phyloP scores from a whole-genome alignment of 306 rosid species.

The Vigna trinervia region DNA sequence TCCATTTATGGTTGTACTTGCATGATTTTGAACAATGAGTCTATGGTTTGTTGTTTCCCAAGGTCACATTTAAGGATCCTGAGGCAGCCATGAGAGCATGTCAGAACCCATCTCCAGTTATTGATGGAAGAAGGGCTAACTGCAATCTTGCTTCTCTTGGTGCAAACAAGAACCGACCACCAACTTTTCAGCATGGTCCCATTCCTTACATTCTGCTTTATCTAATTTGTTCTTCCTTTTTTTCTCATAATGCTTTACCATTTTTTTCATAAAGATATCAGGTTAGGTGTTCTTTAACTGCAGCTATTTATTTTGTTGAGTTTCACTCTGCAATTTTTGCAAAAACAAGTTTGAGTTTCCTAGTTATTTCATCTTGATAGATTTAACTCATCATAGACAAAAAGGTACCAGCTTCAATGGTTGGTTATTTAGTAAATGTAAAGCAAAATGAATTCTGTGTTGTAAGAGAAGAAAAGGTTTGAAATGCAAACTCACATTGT shows the following conservation, averaged over 20 bases:
- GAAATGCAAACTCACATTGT: constrained; percentile 28
- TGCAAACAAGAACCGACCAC: constrained; percentile 73
- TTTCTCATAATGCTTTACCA: neutral
- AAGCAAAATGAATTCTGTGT: constrained; percentile 14
- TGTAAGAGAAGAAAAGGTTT: constrained; percentile 2
- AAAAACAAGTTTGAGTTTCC: neutral
- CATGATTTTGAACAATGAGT: constrained; percentile 38
- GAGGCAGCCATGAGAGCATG: constrained; percentile 93
- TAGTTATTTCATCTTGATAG: neutral
- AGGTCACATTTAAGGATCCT: constrained; percentile 97
- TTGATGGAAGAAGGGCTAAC: constrained; percentile 96
- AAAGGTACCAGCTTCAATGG: constrained; percentile 26
- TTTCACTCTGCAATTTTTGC: neutral
- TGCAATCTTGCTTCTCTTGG: constrained; percentile 98
- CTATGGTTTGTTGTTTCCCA: constrained; percentile 13
- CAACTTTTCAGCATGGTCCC: constrained; percentile 75
- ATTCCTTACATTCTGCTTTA: constrained; percentile 34
- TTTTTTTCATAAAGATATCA: neutral
- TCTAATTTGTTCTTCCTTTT: neutral
- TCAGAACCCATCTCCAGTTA: constrained; percentile 93
- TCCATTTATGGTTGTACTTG: constrained; percentile 32
- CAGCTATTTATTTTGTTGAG: neutral
- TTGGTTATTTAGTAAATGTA: constrained; percentile 36
- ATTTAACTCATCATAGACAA: constrained; percentile 21
- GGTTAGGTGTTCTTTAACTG: too few relatives aligned